Conservation (phyloP, 2,329 filamentous ascomycete species). For the Aspergillus calidoustus region DNA sequence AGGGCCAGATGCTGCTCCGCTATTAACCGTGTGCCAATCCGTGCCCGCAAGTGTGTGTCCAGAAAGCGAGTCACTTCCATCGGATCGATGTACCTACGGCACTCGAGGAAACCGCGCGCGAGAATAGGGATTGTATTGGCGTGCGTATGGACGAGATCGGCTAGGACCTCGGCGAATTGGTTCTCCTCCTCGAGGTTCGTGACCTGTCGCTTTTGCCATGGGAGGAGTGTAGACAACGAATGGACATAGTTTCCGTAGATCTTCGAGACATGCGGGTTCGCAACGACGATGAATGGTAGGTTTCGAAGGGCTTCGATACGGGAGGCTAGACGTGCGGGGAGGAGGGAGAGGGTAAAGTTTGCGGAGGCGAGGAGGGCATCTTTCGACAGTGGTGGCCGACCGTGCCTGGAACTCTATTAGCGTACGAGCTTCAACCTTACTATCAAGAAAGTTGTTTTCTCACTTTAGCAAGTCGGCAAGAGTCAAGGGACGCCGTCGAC, state of each 20-base stretch:
- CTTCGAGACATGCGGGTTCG: slow-evolving; percentile 91
- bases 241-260: slow-evolving; percentile 98
- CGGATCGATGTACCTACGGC: slow-evolving; percentile 83
- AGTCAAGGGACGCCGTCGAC: slow-evolving; percentile 79
- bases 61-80: slow-evolving; percentile 86
- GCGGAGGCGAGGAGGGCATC: slow-evolving; percentile 84
- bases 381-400: slow-evolving; percentile 81
- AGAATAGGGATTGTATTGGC: slow-evolving; percentile 92
- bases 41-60: slow-evolving; percentile 88
- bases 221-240: slow-evolving; percentile 85
- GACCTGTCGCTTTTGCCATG: slow-evolving; percentile 76
- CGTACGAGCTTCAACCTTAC: background rate
- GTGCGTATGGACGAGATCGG: slow-evolving; percentile 94
- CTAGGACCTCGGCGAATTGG: slow-evolving; percentile 87
- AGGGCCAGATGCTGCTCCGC: slow-evolving; percentile 96
- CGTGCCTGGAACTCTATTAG: slow-evolving; percentile 57
- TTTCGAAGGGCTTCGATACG: slow-evolving; percentile 92
- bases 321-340: slow-evolving; percentile 89
- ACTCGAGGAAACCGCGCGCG: slow-evolving; percentile 90
- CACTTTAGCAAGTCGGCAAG: slow-evolving; percentile 89
- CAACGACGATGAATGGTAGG: slow-evolving; percentile 95
- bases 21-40: slow-evolving; percentile 91
- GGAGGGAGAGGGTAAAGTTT: slow-evolving; percentile 91
- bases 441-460: slow-evolving; percentile 24
- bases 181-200: slow-evolving; percentile 84